Conservation (phyloP, 2,329 filamentous ascomycete genomes). For the Colletotrichum tabaci region DNA sequence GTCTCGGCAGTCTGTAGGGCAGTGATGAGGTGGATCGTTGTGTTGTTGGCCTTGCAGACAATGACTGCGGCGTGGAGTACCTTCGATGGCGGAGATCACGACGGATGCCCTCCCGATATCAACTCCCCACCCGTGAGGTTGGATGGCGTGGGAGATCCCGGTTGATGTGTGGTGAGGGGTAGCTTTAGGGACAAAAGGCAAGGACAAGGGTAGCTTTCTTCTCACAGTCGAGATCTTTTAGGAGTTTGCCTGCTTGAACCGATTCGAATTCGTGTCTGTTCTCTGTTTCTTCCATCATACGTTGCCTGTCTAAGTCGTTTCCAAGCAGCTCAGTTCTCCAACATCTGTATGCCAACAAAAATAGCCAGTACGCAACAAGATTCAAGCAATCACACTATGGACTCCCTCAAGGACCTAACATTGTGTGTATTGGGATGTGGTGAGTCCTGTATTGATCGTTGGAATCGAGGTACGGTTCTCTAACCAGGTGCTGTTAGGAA, state of each 20-base stretch:
- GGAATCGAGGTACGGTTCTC: not conserved
- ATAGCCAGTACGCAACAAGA: no score
- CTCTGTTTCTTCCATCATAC: not conserved
- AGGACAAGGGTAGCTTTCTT: slow-evolving; percentile 1
- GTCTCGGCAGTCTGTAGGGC: slow-evolving; percentile 16
- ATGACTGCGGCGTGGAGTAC: not conserved
- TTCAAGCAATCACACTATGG: slow-evolving; percentile 3
- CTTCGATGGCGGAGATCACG: not conserved
- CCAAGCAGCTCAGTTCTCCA: no score
- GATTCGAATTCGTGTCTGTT: no score
- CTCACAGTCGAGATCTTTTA: not conserved
- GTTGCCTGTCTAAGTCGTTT: not conserved
- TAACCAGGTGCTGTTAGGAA: slow-evolving; percentile 45
- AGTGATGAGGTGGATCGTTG: slow-evolving; percentile 10
- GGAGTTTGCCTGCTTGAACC: no score
- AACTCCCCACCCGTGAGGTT: not conserved
- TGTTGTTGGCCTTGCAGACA: not conserved
- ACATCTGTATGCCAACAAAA: no score
- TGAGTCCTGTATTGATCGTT: not conserved
- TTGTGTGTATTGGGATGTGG: slow-evolving; percentile 43
- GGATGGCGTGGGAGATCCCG: slow-evolving; percentile 27
- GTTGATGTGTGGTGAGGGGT: slow-evolving; percentile 27
- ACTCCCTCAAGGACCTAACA: slow-evolving; percentile 3
- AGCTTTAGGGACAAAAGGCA: not conserved
- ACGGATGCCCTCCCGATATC: slow-evolving; percentile 14